Evolutionary conservation across 140 eudicot genomes (phyloP).

Genomic region (Cichorium intybus): DNA sequence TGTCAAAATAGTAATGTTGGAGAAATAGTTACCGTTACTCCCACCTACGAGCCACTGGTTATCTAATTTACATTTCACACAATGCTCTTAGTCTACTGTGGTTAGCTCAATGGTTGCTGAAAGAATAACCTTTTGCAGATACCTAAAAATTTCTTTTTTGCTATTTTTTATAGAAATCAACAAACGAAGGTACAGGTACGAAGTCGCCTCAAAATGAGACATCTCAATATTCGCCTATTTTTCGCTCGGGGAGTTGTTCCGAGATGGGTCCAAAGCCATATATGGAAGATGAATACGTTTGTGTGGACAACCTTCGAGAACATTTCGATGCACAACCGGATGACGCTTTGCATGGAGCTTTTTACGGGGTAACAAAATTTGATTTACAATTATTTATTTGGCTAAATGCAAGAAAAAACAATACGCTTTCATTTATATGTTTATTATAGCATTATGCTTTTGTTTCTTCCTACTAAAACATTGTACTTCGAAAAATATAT

Average conservation of each 20-base stretch:
- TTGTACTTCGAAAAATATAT: not conserved
- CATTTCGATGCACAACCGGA: constrained; percentile 28
- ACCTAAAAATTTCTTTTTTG: not conserved
- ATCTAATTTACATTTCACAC: not conserved
- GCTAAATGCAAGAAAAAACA: not conserved
- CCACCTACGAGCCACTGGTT: too few species aligned
- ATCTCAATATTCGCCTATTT: constrained; percentile 39
- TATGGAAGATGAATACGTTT: constrained; percentile 71
- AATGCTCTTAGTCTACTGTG: not conserved
- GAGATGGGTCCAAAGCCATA: constrained; percentile 62
- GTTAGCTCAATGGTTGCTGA: not conserved
- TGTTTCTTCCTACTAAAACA: not conserved
- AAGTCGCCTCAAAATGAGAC: constrained; percentile 39
- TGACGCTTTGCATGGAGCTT: constrained; percentile 58
- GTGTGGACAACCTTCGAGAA: constrained; percentile 56
- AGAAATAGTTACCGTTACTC: too few species aligned
- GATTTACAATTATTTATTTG: not conserved
- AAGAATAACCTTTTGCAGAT: not conserved
- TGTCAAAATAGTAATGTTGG: too few species aligned
- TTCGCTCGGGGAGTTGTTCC: constrained; percentile 65
- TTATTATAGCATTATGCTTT: too few species aligned
- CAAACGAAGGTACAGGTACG: constrained; percentile 2
- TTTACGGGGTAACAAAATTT: constrained; percentile 55
- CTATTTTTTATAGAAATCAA: constrained; percentile 9
- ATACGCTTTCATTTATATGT: not conserved